Conservation (phyloP, 768 basidiomycete genomes). For the Amanita fuliginea region DNA sequence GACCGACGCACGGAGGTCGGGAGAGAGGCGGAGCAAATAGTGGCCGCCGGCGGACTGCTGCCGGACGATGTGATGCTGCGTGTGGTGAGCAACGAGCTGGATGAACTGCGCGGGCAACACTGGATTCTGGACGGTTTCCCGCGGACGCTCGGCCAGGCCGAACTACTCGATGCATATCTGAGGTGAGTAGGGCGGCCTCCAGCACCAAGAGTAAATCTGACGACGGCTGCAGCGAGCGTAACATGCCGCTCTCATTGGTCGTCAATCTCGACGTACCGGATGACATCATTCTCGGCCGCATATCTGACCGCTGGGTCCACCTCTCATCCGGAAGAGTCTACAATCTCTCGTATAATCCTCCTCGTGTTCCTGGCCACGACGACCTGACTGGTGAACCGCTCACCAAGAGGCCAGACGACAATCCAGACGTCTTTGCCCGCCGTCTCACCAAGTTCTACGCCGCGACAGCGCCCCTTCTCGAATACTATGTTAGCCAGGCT, state of each 20-base stretch:
- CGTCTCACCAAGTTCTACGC: constrained; percentile 70
- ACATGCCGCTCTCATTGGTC: constrained; percentile 63
- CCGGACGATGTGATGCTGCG: constrained; percentile 74
- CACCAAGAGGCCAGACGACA: constrained; percentile 84
- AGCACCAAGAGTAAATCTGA: constrained; percentile 1
- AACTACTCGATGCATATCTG: constrained; percentile 67
- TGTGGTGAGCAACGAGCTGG: constrained; percentile 64
- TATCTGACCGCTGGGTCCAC: constrained; percentile 87
- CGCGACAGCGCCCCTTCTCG: constrained; percentile 72
- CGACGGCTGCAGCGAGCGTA: constrained; percentile 35
- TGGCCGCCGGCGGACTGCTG: constrained; percentile 67
- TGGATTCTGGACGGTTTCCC: constrained; percentile 95
- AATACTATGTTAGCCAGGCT: constrained; percentile 43
- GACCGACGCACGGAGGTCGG: constrained; percentile 66
- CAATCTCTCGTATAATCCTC: constrained; percentile 81
- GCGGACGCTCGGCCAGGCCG: constrained; percentile 76
- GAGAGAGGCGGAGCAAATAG: constrained; percentile 61
- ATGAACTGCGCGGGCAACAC: constrained; percentile 48
- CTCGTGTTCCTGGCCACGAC: constrained; percentile 69
- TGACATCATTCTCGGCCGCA: constrained; percentile 72
- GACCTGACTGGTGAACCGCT: constrained; percentile 82
- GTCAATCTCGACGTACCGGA: constrained; percentile 88
- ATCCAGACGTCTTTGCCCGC: constrained; percentile 70
- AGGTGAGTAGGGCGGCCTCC: constrained; percentile 29
- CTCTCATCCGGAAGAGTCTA: constrained; percentile 83